Base-by-base conservation (phyloP, 176 grass and related monocot species). In the Carex littledalei region DNA sequence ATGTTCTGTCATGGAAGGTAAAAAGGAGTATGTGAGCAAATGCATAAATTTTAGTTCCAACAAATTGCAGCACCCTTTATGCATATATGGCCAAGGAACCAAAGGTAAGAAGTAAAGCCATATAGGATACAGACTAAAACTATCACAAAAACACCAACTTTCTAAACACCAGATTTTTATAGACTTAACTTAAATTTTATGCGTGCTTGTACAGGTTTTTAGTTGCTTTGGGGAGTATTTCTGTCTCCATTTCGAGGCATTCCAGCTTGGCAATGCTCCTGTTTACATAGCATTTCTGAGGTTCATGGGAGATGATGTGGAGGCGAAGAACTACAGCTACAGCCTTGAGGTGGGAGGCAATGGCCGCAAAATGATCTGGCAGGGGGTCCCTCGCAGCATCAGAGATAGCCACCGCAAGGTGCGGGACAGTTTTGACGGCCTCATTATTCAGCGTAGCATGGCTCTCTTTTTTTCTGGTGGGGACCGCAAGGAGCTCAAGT, bases 381-480 rank as follows among this genome's bases (percentile, higher is more conserved):
- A 98, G 81, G 95, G 95, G 9, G 90, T 98, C 22, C 95, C 95
- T 2, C 89, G 93, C n/a, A 98, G 95, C 88, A 93, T 98, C 86
- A 86, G 95, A 68, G 93, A 94, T 62, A 95, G 95, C 85, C 95
- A 98, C 84, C 87, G 89, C 59, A 98, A 98, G 79, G 93, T 98
- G 4, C 79, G 95, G 53, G 93, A 98, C 85, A 98, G 95, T 80
- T 98, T 93, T 11, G 93, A 98, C 1, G 93, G 95, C 53, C 91
- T 95, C 45, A 94, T 98, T 84, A 98, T 98, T 84, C 95, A 98
- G 89, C 91, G 95, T 15, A 98, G 91, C 90, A 98, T 98, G 91
- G 95, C 95, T 8, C 10, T 98, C 63, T 98, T 94, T 84, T 98
- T 98, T 85, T 98, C 95, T 0, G 95, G 95, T 0, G 93, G 95